These are phyloP conservation scores for Glomus cerebriforme DNA, from an alignment of 192 early-diverging fungal genomes.

Conservation along the genomic window DNA sequence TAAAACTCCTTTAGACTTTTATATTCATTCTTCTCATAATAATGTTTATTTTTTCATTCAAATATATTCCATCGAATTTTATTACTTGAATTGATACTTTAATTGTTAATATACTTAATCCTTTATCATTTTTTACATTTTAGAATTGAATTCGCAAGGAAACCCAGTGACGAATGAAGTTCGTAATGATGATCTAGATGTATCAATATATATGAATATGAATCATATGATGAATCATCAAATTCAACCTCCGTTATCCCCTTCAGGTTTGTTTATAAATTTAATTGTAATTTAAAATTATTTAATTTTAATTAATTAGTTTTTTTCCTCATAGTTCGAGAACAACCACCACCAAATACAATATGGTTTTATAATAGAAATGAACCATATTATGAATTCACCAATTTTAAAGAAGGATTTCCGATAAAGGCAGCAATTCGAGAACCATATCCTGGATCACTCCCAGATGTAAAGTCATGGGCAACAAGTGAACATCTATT, in stretches of 20 bases:
- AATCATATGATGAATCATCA: not conserved
- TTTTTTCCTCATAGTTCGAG: not conserved
- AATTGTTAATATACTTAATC: no score
- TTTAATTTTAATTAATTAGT: not conserved
- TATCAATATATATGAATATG: no score
- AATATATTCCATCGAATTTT: no score
- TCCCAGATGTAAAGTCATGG: slow-evolving; percentile 5
- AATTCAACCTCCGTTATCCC: not conserved
- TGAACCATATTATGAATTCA: slow-evolving; percentile 31
- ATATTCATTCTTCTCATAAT: not conserved
- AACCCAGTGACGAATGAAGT: no score
- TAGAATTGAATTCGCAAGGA: no score
- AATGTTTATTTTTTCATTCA: not conserved
- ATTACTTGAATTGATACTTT: no score
- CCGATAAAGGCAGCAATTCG: slow-evolving; percentile 14
- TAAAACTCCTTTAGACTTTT: not conserved
- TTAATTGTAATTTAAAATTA: not conserved
- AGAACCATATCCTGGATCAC: not conserved
- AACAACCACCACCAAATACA: slow-evolving; percentile 2
- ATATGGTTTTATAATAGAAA: slow-evolving; percentile 38
- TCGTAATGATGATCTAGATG: no score
- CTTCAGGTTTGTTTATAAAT: not conserved
- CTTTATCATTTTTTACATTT: no score
- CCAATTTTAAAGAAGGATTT: slow-evolving; percentile 33
- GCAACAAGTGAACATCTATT: slow-evolving; percentile 36